These are phyloP conservation scores for Pichia sp. DNA, from an alignment of 1,139 yeast species.

Conservation along the genomic window DNA sequence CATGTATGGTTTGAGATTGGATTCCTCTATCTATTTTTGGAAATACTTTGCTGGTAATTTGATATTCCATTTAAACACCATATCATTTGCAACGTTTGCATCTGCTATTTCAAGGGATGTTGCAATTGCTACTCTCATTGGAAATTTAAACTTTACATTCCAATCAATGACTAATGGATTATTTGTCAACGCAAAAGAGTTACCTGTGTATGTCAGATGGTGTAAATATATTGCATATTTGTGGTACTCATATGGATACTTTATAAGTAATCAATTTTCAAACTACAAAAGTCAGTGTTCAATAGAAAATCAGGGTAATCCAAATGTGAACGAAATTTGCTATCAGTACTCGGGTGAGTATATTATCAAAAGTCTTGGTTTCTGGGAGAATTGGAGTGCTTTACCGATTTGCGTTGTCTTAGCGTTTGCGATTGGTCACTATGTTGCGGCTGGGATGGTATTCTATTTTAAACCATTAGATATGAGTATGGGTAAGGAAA, in stretches of 20 bases:
- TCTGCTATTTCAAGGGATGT: conserved; percentile 60
- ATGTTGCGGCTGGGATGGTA: conserved; percentile 38
- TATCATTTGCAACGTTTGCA: conserved; percentile 46
- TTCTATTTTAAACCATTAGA: conserved; percentile 43
- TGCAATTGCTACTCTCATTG: conserved; percentile 53
- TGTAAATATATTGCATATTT: conserved; percentile 64
- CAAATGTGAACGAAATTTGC: conserved; percentile 19
- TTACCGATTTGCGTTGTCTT: conserved; percentile 56
- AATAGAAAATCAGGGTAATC: conserved; percentile 30
- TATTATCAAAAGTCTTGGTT: conserved; percentile 52
- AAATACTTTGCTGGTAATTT: conserved; percentile 52
- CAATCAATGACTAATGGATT: conserved; percentile 79
- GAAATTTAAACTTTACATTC: conserved; percentile 58
- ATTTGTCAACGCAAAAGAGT: conserved; percentile 60
- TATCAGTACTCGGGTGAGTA: conserved; percentile 38
- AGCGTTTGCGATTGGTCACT: conserved; percentile 53
- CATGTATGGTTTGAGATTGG: conserved; percentile 64
- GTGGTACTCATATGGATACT: conserved; percentile 73
- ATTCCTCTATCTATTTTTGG: conserved; percentile 42
- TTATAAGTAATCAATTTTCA: conserved; percentile 57
- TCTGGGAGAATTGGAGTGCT: conserved; percentile 54
- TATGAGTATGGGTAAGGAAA: conserved; percentile 41
- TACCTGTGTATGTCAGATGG: conserved; percentile 89
- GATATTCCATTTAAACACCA: conserved; percentile 47
- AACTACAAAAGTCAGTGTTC: conserved; percentile 32